Base-by-base conservation (phyloP, 2,329 filamentous ascomycete genomes). In the Aspergillus fumigatus region DNA sequence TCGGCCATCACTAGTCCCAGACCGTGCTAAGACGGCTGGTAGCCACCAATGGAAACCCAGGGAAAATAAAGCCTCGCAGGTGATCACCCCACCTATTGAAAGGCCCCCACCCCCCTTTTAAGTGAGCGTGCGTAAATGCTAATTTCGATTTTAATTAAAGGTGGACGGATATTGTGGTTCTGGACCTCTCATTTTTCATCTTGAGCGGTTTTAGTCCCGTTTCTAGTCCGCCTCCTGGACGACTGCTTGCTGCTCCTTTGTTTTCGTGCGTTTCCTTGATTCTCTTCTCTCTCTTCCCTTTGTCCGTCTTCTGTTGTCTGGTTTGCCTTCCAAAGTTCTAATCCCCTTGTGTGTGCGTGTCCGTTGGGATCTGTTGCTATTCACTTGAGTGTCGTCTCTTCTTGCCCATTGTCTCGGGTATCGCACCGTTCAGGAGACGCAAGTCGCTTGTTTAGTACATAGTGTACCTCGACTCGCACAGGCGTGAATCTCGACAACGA, bases 11-110 rank as follows among this genome's bases (percentile, higher is more conserved):
- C 61, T 59, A 62, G 43, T 54, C 54, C 57, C 51, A 53, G 58
- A 55, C 60, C 59, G 58, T 58, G 62, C 56, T 57, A 56, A 59
- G 59, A 59, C 59, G 59, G 60, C 55, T 55, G 51, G 10, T 3
- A 9, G 2, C 0, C 7, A 9, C 59, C 59, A 58, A 61, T 59
- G 1, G 1, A 45, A 5, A 25, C 3, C 0, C 1, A 4, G 3
- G 6, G 17, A 27, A 43, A 50, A 26, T 26, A 26, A 48, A 32
- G 23, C 43, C 43, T 23, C 11, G 52, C 43, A 40, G 47, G 47
- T 35, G 17, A 25, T 23, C 23, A 8, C n/a, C 23, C 23, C 26
- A 29, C 45, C 25, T 21, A 50, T 51, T 25, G 50, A 40, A 19
- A 27, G 27, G 26, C 45, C 11, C 32, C 11, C 32, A 4, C 5